Evolutionary conservation across 768 basidiomycete genomes (phyloP), one percentile per base, ranked within the genome.

Genomic region (Trametes elegans): DNA sequence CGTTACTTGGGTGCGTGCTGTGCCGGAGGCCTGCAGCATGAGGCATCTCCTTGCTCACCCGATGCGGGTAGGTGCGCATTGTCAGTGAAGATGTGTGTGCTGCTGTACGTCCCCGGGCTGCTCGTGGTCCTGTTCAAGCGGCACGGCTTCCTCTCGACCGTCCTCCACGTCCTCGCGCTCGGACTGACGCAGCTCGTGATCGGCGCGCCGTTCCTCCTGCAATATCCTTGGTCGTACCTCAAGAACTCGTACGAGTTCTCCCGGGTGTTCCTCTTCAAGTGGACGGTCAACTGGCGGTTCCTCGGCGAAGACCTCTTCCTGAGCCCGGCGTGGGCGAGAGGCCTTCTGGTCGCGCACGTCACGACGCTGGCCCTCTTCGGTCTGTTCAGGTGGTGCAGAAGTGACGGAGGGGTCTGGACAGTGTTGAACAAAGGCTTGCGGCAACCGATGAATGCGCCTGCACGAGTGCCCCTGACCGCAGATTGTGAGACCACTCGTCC

Each of bases 261-360:
- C 3, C 86, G 97, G 13, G 79, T 85, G 7, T 99, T 99, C 73
- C 71, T 97, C 27, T 97, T 90, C 70, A 85, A 90, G 67, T 99
- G 96, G 96, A 98, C 96, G 0, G 94, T 98, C 52, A 99, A 98
- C 67, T 99, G 97, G 97, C 82, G 93, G 40, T 88, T 96, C 65
- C 59, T 99, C 2, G 74, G 79, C 24, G 90, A 94, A 67, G 74
- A 80, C n/a, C 75, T 74, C 5, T 98, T 98, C 72, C 71, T 91
- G 42, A 86, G 83, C 56, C 68, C 71, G 3, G 67, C 65, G 39
- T 88, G 87, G 73, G 84, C 89, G 1, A 73, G 68, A 36, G 71
- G 74, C 0, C 74, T 99, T 14, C 73, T 98, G 16, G 56, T 80
- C 13, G 83, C 81, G 5, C 95, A 98, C 65, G 67, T 82, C 10